Evolutionary conservation across 495 filamentous ascomycete genomes (phyloP), one percentile per base, ranked within the genome.

Genomic region (Talaromyces wortmannii): DNA sequence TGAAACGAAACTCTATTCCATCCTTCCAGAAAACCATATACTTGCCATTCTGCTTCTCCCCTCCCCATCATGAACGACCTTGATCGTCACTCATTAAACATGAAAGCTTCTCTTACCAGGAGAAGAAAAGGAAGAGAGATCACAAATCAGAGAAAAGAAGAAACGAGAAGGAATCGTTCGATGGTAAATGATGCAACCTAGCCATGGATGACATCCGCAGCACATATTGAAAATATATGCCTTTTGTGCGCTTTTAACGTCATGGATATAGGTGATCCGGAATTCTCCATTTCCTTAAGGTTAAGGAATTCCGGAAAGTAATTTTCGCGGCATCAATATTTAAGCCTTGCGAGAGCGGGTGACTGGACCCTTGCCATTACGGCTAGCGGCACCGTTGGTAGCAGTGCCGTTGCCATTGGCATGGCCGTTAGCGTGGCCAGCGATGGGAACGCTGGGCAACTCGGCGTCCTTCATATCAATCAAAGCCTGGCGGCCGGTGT

Each of bases 401-500:
- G 67, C 65, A 31, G 62, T 50, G 23, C 67, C 73, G 61, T 73
- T 75, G 18, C 65, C 59, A 50, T 67, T 65, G 59, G 61, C 62
- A 43, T 53, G 61, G 18, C 63, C 64, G 45, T 61, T 62, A 50
- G 61, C 48, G 36, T 53, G 61, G 18, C 63, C 64, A 45, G 60
- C 61, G 52, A 60, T 46, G 42, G 60, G 18, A 11, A 66, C 64
- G 44, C 71, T 68, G 13, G 75, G 72, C 31, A 80, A 61, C 61
- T 79, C 77, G 48, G 77, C 70, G 63, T 78, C 75, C 36, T 65
- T 72, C 78, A 81, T 80, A 59, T 82, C 78, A 55, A 79, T 79
- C 15, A 76, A 62, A 47, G 78, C 74, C 60, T 75, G 72, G 55
- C 70, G 74, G 65, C 74, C 67, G 58, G 78, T 74, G 75, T 83